Base-by-base conservation (phyloP, 2,329 filamentous ascomycete genomes). In the Neospermospora avenae region DNA sequence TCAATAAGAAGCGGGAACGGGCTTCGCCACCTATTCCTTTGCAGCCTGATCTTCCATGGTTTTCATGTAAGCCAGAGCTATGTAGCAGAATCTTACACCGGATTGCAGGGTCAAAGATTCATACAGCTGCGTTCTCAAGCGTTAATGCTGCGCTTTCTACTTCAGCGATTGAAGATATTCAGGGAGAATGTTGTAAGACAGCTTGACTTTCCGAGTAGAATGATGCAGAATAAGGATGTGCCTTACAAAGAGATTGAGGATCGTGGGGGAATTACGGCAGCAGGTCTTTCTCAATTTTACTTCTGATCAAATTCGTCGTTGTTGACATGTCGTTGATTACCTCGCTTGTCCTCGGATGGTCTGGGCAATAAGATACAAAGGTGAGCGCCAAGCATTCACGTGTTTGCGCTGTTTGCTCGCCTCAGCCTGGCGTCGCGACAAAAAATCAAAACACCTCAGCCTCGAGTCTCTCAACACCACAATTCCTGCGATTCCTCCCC, bases 401-500 rank as follows among this genome's bases (percentile, higher is more conserved):
- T 14, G 14, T 14, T 54, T 41, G 49, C 20, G 8, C 22, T 41
- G 49, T 53, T 39, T 53, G 49, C 31, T 42, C 18, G 48, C 18
- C 6, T 22, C 35, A 48, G 22, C 44, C 25, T 31, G n/a, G 22
- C 51, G n/a, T 54, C 51, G 51, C 51, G 51, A 54, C 37, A 61
- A 49, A 61, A 63, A 58, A n/a, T n/a, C n/a, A n/a, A n/a, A 60
- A 53, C 53, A 34, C 52, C n/a, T 41, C 39, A 46, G 46, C 51
- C 28, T 37, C 55, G 45, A 24, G 34, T 22, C 52, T 39, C 20
- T 20, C 22, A 28, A 48, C 51, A 35, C 41, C 51, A 31, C 28
- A 18, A 48, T 25, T 41, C 28, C 34, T 35, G 24, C 4, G 11
- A 13, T 16, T 20, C 13, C 44, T 25, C 8, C 45, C n/a, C 13